These are phyloP conservation scores for Teunomyces panamensis DNA, from an alignment of 805 yeast species.

Conservation along the genomic window DNA sequence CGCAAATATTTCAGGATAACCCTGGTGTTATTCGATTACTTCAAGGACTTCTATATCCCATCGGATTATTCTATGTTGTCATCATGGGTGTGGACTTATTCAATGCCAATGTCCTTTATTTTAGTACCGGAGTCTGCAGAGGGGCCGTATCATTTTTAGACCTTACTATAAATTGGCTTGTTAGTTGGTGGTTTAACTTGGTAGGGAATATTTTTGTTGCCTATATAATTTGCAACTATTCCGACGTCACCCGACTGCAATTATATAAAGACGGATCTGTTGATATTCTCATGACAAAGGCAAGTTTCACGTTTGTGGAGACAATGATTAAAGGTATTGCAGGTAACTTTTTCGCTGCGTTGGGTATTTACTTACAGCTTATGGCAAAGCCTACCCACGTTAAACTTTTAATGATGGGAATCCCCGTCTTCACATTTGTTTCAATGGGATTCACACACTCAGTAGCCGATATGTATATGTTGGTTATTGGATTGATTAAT, in stretches of 20 bases:
- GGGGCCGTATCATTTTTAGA: conserved; percentile 70
- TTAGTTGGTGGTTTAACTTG: conserved; percentile 66
- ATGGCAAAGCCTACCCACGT: conserved; percentile 81
- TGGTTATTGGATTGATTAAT: conserved; percentile 65
- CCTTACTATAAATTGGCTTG: conserved; percentile 59
- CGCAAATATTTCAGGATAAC: conserved; percentile 35
- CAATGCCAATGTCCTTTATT: conserved; percentile 71
- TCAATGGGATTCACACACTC: conserved; percentile 74
- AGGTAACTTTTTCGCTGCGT: conserved; percentile 73
- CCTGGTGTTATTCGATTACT: conserved; percentile 54
- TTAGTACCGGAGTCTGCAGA: conserved; percentile 64
- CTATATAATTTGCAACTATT: conserved; percentile 57
- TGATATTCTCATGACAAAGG: conserved; percentile 44
- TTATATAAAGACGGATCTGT: conserved; percentile 47
- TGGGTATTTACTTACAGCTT: conserved; percentile 73
- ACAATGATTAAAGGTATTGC: conserved; percentile 69
- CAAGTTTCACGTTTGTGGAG: conserved; percentile 50
- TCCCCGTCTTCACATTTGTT: conserved; percentile 80
- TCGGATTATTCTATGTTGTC: conserved; percentile 74
- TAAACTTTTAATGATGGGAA: conserved; percentile 55
- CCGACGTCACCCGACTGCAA: conserved; percentile 46
- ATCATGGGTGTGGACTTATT: conserved; percentile 72
- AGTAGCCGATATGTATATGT: conserved; percentile 77
- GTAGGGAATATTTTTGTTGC: conserved; percentile 64
- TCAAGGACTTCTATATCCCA: conserved; percentile 64